phyloP scores from a whole-genome alignment of 2,329 filamentous ascomycete species.

The Claviceps africana region DNA sequence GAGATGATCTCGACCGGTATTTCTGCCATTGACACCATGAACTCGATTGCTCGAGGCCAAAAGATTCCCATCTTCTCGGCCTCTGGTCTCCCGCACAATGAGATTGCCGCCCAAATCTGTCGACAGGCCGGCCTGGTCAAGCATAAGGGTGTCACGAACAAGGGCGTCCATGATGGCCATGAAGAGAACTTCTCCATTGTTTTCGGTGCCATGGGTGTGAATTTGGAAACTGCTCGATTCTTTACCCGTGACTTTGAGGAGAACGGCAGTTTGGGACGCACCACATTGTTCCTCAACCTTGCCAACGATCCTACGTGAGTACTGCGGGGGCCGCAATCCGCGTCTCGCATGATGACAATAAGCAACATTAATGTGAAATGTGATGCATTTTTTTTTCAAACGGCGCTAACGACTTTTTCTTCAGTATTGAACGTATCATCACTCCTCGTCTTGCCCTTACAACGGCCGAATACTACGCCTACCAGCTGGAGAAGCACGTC shows the following conservation, averaged over 20 bases:
- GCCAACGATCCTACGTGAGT: slow-evolving; percentile 95
- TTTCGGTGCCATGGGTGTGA: slow-evolving; percentile 99
- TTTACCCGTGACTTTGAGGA: slow-evolving; percentile 98
- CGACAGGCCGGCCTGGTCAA: slow-evolving; percentile 89
- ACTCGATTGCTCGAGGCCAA: slow-evolving; percentile 92
- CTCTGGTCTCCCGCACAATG: slow-evolving; percentile 95
- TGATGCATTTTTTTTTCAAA: background rate
- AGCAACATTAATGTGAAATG: too few relatives aligned
- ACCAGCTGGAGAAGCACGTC: slow-evolving; percentile 99
- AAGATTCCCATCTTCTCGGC: slow-evolving; percentile 99
- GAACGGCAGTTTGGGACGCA: slow-evolving; percentile 95
- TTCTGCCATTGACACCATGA: slow-evolving; percentile 97
- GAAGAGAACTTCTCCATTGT: slow-evolving; percentile 99
- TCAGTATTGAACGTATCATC: slow-evolving; percentile 96
- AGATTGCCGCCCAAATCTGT: slow-evolving; percentile 98
- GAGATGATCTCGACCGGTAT: slow-evolving; percentile 99
- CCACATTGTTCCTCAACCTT: slow-evolving; percentile 95
- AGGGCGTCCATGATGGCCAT: slow-evolving; percentile 90
- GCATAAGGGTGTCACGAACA: slow-evolving; percentile 63
- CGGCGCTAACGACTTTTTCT: background rate
- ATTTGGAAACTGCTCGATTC: slow-evolving; percentile 96
- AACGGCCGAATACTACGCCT: slow-evolving; percentile 98
- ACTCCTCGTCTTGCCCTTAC: slow-evolving; percentile 95
- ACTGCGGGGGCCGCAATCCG: background rate
- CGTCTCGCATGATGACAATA: background rate